phyloP scores from a whole-genome alignment of 768 basidiomycete genomes.

The Boletus subcaerulescens region DNA sequence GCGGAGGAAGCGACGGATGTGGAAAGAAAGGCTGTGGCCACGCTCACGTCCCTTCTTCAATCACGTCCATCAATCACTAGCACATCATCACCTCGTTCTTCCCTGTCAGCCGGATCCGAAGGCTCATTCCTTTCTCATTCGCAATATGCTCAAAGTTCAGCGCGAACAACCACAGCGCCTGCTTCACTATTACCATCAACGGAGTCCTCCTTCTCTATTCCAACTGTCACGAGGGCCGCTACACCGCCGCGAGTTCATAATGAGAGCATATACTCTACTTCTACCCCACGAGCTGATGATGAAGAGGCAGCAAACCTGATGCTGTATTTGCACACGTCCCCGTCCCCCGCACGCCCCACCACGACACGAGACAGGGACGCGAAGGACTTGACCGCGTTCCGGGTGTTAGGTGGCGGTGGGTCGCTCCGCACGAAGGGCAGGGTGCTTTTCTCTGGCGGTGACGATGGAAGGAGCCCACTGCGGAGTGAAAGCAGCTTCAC shows the following conservation, averaged over 20 bases:
- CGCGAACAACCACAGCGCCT: slow-evolving; percentile 46
- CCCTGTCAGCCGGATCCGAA: slow-evolving; percentile 66
- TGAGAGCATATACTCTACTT: slow-evolving; percentile 42
- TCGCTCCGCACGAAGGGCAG: slow-evolving; percentile 60
- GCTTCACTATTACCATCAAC: slow-evolving; percentile 39
- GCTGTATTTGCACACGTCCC: slow-evolving; percentile 81
- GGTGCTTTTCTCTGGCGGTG: slow-evolving; percentile 60
- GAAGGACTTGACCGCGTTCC: slow-evolving; percentile 55
- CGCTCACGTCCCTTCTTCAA: slow-evolving; percentile 69
- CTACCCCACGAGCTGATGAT: slow-evolving; percentile 62
- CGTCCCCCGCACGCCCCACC: slow-evolving; percentile 68
- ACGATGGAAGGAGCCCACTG: slow-evolving; percentile 24
- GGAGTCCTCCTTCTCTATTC: slow-evolving; percentile 37
- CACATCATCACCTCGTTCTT: slow-evolving; percentile 68
- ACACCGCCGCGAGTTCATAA: slow-evolving; percentile 35
- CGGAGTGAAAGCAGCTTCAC: slow-evolving; percentile 29
- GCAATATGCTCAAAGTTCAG: slow-evolving; percentile 66
- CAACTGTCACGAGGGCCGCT: slow-evolving; percentile 22
- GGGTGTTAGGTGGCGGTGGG: slow-evolving; percentile 48
- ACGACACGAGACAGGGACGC: slow-evolving; percentile 44
- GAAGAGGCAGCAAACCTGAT: slow-evolving; percentile 82
- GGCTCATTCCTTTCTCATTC: slow-evolving; percentile 60
- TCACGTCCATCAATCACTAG: slow-evolving; percentile 61
- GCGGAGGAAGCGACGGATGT: slow-evolving; percentile 42
- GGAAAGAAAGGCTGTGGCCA: slow-evolving; percentile 82